Conservation (phyloP, 2,329 filamentous ascomycete species). For the Apiospora aurea region DNA sequence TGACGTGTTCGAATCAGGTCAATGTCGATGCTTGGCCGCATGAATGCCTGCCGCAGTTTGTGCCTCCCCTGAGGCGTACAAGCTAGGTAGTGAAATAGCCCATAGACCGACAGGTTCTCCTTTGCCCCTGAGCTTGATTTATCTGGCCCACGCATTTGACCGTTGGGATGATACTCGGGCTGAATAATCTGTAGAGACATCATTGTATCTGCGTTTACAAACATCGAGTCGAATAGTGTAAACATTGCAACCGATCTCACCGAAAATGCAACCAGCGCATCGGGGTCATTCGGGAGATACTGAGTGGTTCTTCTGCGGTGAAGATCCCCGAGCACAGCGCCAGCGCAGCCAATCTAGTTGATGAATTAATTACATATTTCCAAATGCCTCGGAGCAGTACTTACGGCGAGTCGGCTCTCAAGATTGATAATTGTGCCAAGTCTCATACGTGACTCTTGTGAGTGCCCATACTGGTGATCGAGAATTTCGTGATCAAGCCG, state of each 20-base stretch:
- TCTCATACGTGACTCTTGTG: conserved; percentile 70
- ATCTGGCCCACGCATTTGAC: conserved; percentile 75
- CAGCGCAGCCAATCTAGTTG: conserved; percentile 76
- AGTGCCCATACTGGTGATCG: conserved; percentile 53
- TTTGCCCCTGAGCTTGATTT: conserved; percentile 70
- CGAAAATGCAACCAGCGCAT: conserved; percentile 61
- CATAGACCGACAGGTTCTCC: conserved; percentile 84
- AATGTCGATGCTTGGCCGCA: conserved; percentile 77
- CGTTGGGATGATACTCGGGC: conserved; percentile 82
- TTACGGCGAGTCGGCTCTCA: conserved; percentile 74
- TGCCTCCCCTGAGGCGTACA: conserved; percentile 80
- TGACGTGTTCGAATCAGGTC: conserved; percentile 75
- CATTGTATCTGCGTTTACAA: conserved; percentile 82
- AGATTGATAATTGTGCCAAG: conserved; percentile 76
- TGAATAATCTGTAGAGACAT: conserved; percentile 85
- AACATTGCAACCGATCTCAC: conserved; percentile 77
- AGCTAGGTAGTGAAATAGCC: conserved; percentile 77
- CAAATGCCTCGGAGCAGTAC: conserved; percentile 29
- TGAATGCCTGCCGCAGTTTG: conserved; percentile 78
- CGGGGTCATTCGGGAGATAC: conserved; percentile 66
- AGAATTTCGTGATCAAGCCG: conserved; percentile 43
- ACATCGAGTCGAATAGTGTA: conserved; percentile 70
- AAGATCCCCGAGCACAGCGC: conserved; percentile 83
- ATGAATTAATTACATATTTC: background rate
- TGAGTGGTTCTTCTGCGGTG: conserved; percentile 71